Evolutionary conservation across 192 early-diverging fungal species (phyloP), one percentile per base, ranked within the genome.

Genomic region (Haplosporangium gracile): DNA sequence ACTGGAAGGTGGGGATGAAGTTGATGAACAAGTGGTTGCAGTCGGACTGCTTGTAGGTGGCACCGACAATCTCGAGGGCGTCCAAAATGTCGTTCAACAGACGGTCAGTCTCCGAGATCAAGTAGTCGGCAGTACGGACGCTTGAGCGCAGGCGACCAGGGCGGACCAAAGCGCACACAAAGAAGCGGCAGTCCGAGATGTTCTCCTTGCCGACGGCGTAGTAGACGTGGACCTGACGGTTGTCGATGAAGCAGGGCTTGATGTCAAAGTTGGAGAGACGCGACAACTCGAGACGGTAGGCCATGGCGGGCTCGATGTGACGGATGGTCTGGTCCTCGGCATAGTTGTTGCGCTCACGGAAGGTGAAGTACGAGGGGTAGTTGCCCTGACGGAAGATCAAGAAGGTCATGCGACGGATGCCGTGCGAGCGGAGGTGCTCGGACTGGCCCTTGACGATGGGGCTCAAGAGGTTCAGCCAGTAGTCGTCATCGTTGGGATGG

Each of bases 21-120:
- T 98, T 98, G 90, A 99, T 96, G 83, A 99, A 98, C 88, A 99
- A 88, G 82, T 99, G 98, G 90, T 99, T 99, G 92, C 98, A 98
- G 90, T 99, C 98, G 57, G 96, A 97, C 92, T 98, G 98, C 82
- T 97, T 96, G 86, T 97, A 94, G 75, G 94, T 91, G 15, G 95
- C 94, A 65, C 95, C 92, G n/a, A 98, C 94, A 74, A 99, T 95
- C 88, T 99, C 98, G 60, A 99, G 89, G 15, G 98, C 93, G 85
- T 99, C 97, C 79, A 99, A 85, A 87, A 98, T 98, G 78, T 99
- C 98, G 82, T 92, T 98, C 74, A 98, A 88, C 63, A 99, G 91
- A 57, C 97, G 93, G 83, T 97, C 97, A n/a, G 95, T 96, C 89
- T 99, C 98, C 18, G 97, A 97, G 22, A 98, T 95, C 77, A 99